phyloP scores from a whole-genome alignment of 306 rosid genomes.

The Coriaria nepalensis region DNA sequence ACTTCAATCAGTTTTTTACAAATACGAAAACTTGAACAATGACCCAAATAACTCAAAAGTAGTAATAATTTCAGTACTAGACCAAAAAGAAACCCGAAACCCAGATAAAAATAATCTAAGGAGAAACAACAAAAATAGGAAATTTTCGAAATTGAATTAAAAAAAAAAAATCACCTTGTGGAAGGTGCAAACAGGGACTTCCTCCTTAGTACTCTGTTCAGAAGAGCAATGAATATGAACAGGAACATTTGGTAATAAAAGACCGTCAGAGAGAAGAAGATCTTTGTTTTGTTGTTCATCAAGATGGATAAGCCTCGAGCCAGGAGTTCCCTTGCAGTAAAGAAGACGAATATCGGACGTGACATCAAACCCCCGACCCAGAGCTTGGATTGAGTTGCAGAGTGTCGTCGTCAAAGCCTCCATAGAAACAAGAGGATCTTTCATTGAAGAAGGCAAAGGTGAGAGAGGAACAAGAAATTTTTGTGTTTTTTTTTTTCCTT shows the following conservation, averaged over 20 bases:
- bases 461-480: not conserved
- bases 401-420: conserved; percentile 62
- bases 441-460: conserved; percentile 8
- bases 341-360: conserved; percentile 91
- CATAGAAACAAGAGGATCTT: conserved; percentile 20
- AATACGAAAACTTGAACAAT: no score
- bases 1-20: no score
- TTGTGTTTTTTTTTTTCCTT: conserved; percentile 13
- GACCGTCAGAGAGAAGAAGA: conserved; percentile 39
- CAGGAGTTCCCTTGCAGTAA: conserved; percentile 86
- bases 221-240: conserved; percentile 38
- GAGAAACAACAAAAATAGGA: conserved; percentile 7
- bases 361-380: conserved; percentile 94
- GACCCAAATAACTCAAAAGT: not conserved
- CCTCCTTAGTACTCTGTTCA: conserved; percentile 26
- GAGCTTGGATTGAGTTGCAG: conserved; percentile 67
- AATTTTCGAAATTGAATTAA: conserved; percentile 1
- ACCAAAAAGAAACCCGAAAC: conserved; percentile 6
- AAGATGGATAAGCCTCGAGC: conserved; percentile 64
- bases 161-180: conserved; percentile 43
- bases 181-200: conserved; percentile 46
- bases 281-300: conserved; percentile 42
- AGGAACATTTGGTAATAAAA: conserved; percentile 56
- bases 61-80: conserved; percentile 4
- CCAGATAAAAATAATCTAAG: conserved; percentile 9